phyloP scores from a whole-genome alignment of 306 rosid species.

The Gleditsia sinensis region DNA sequence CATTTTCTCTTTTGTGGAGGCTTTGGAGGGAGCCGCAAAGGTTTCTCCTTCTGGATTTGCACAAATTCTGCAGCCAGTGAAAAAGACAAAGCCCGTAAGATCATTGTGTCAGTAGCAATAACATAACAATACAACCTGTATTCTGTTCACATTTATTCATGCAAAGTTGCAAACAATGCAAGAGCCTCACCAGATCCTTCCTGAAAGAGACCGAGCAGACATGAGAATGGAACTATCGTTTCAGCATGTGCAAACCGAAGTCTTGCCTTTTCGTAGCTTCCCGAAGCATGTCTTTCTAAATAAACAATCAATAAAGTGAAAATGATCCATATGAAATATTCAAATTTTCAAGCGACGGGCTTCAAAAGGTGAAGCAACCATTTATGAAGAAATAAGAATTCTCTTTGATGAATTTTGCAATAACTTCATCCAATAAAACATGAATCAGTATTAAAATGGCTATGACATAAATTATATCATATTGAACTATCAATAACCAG shows the following conservation, averaged over 20 bases:
- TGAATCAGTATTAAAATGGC: no score
- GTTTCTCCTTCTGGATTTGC: conserved; percentile 69
- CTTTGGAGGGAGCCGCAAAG: conserved; percentile 74
- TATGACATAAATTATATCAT: neutral
- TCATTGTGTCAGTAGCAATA: neutral
- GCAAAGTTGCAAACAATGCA: no score
- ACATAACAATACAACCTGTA: neutral
- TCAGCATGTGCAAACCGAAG: conserved; percentile 97
- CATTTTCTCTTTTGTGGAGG: conserved; percentile 87
- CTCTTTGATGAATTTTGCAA: conserved; percentile 17
- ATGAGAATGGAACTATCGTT: conserved; percentile 91
- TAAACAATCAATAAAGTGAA: conserved; percentile 21
- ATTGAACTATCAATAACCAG: neutral
- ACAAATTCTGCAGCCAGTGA: conserved; percentile 61
- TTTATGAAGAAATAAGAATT: neutral
- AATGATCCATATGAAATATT: neutral
- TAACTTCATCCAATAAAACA: conserved; percentile 10
- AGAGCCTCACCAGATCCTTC: conserved; percentile 71
- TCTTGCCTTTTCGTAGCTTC: conserved; percentile 87
- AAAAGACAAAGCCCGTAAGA: conserved; percentile 30
- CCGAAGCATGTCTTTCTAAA: conserved; percentile 63
- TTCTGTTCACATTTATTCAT: neutral
- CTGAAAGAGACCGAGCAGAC: conserved; percentile 89
- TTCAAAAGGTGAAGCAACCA: conserved; percentile 26
- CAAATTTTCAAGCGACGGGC: conserved; percentile 22